A percentile compares a stretch with the other conserved stretches of the same genome.
These are phyloP conservation scores for Magnolia officinalis DNA, from an alignment of 164 flowering plant genomes.

Conservation along the genomic window DNA sequence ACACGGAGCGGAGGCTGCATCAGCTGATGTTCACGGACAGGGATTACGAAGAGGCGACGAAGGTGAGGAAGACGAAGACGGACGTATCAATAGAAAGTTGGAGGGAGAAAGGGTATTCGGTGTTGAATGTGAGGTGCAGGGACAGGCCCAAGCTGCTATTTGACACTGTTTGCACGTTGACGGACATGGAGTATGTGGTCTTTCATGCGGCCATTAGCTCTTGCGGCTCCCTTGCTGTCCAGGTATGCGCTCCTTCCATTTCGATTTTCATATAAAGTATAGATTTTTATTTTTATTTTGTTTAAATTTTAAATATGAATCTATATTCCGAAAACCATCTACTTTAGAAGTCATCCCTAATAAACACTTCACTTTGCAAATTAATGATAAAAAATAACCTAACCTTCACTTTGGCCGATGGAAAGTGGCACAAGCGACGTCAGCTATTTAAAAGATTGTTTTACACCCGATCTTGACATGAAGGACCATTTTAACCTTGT, in stretches of 20 bases:
- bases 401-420: too few species aligned
- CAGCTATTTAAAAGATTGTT: too few species aligned
- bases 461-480: too few species aligned
- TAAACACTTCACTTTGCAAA: too few species aligned
- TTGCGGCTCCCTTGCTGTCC: slow-evolving; percentile 56
- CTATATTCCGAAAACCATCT: too few species aligned
- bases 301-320: not conserved
- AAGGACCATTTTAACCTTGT: too few species aligned
- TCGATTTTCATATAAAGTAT: not conserved
- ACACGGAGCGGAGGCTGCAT: slow-evolving; percentile 86
- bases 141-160: slow-evolving; percentile 84
- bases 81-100: slow-evolving; percentile 59
- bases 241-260: slow-evolving; percentile 35
- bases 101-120: slow-evolving; percentile 67
- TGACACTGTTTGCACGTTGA: slow-evolving; percentile 77
- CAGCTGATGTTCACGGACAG: slow-evolving; percentile 74
- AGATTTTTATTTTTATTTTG: not conserved
- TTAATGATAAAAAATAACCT: too few species aligned
- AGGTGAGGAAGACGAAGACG: slow-evolving; percentile 13
- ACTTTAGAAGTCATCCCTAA: too few species aligned
- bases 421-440: too few species aligned
- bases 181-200: slow-evolving; percentile 81
- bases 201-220: slow-evolving; percentile 86
- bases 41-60: slow-evolving; percentile 46
- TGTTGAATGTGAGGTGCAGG: slow-evolving; percentile 55